A percentile compares a stretch with the other conserved stretches of the same genome.
Evolutionary conservation across 805 yeast species (phyloP).

Genomic region (Starmerella asiatica): DNA sequence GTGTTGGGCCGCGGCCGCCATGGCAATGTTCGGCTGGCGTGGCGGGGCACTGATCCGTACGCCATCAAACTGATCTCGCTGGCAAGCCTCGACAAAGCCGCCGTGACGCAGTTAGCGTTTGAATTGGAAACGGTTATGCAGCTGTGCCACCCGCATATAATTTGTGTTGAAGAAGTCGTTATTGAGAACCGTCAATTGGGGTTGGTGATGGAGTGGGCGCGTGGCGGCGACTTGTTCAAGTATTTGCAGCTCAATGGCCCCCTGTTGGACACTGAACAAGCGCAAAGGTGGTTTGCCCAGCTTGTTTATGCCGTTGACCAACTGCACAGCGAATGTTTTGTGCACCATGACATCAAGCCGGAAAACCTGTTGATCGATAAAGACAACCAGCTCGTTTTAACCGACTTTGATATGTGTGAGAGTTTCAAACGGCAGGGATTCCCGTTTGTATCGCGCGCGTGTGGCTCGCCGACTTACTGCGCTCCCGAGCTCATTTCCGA

Average conservation of each 20-base stretch:
- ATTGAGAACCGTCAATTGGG: constrained; percentile 45
- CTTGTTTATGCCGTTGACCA: constrained; percentile 62
- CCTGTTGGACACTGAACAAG: constrained; percentile 26
- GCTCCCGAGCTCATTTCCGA: constrained; percentile 57
- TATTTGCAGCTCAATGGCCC: constrained; percentile 26
- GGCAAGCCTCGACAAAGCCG: constrained; percentile 49
- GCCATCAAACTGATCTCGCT: constrained; percentile 84
- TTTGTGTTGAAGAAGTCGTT: constrained; percentile 49
- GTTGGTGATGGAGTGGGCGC: constrained; percentile 59
- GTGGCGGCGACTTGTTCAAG: constrained; percentile 41
- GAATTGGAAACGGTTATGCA: constrained; percentile 63
- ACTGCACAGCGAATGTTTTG: constrained; percentile 52
- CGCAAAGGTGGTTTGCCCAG: constrained; percentile 45
- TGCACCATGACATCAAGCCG: constrained; percentile 86
- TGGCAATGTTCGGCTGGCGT: constrained; percentile 90
- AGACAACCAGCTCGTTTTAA: constrained; percentile 50
- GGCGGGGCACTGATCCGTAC: constrained; percentile 49
- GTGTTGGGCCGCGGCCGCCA: constrained; percentile 95
- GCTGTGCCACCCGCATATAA: constrained; percentile 61
- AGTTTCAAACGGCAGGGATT: constrained; percentile 32
- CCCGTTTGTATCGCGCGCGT: constrained; percentile 59
- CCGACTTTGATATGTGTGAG: constrained; percentile 73
- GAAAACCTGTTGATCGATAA: constrained; percentile 59
- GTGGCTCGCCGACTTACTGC: constrained; percentile 93
- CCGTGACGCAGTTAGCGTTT: constrained; percentile 65